These are phyloP conservation scores for Xylaria sp. DNA, from an alignment of 2,329 filamentous ascomycete species.

Conservation along the genomic window DNA sequence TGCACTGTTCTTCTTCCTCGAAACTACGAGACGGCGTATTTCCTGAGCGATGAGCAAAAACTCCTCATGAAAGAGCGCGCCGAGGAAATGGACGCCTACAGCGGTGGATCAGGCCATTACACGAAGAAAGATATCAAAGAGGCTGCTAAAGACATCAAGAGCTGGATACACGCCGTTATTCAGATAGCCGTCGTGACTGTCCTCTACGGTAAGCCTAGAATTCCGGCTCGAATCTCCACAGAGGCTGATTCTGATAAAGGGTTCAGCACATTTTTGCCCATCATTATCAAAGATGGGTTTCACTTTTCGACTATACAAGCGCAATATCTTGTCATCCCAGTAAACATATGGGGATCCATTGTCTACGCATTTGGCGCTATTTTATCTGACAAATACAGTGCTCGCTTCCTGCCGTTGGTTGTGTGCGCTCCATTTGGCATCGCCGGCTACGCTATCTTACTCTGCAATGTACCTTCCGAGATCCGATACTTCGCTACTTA, in stretches of 20 bases:
- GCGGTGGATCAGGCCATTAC: conserved; percentile 34
- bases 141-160: conserved; percentile 37
- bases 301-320: conserved; percentile 47
- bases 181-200: conserved; percentile 49
- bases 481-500: conserved; percentile 38
- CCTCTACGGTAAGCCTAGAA: conserved; percentile 38
- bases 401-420: conserved; percentile 45
- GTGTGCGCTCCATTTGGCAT: conserved; percentile 39
- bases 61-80: conserved; percentile 31
- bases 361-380: conserved; percentile 48
- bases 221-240: not conserved
- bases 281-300: conserved; percentile 49
- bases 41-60: conserved; percentile 30
- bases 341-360: conserved; percentile 48
- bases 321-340: conserved; percentile 48
- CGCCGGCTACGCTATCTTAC: conserved; percentile 36
- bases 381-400: conserved; percentile 45
- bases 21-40: conserved; percentile 32
- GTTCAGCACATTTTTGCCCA: conserved; percentile 49
- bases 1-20: conserved; percentile 28
- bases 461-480: conserved; percentile 31
- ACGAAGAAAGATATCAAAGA: conserved; percentile 32
- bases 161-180: conserved; percentile 40
- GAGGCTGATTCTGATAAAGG: conserved; percentile 25
- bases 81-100: conserved; percentile 34